Evolutionary conservation across 2,329 filamentous ascomycete genomes (phyloP), one percentile per base, ranked within the genome.

Genomic region (Exophiala calicioides): DNA sequence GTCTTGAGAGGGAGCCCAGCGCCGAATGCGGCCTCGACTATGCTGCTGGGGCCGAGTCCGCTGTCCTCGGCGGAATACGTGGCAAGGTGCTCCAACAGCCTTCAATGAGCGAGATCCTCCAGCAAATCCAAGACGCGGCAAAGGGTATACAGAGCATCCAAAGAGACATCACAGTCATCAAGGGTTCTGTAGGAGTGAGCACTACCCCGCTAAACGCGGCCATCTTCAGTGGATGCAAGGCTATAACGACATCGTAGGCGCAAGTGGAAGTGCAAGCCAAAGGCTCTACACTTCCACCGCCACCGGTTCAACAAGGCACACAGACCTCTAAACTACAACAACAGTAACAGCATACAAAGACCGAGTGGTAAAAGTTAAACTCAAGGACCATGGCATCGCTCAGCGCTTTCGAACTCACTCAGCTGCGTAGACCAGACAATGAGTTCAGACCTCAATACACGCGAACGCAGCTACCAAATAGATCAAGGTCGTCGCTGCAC

Each of bases 81-180:
- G 20, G 41, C 16, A 44, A 44, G 21, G 41, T 44, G 23, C 31
- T 44, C 5, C 31, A 36, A 26, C 31, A 37, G 23, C 41, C 41
- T 13, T 44, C 41, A 3, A 18, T 44, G 20, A 18, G 31, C 4
- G 41, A 36, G 21, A 21, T 44, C 4, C 19, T 44, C 19, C 20
- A 36, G 6, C 31, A 36, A 4, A 44, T 44, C 31, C 29, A 26
- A 35, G 41, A 44, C 32, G 31, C 41, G 32, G 31, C 32, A 36
- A 35, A 44, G n/a, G 41, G 31, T 21, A 44, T 44, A 18, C 31
- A 44, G 41, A 44, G n/a, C n/a, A n/a, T n/a, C n/a, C n/a, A n/a
- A n/a, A n/a, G n/a, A n/a, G n/a, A n/a, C 41, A 15, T 44, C 31
- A 44, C 41, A 23, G 41, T 21, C 21, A 21, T 35, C 31, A 34